Evolutionary conservation across 805 yeast genomes (phyloP).

Genomic region (Lachancea sp.): DNA sequence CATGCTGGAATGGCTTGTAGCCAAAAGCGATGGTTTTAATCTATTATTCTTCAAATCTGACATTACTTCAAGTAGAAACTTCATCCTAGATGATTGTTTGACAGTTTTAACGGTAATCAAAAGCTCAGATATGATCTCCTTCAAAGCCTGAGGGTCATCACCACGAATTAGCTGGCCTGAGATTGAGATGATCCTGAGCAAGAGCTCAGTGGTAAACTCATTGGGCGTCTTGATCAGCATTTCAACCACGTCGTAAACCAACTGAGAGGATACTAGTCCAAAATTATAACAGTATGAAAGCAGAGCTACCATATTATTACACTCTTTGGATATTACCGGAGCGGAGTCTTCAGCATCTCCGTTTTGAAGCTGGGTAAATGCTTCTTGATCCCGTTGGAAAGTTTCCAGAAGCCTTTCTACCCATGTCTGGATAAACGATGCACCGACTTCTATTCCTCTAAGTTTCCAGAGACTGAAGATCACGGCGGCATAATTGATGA

Average conservation of each 20-base stretch:
- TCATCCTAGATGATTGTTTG: constrained; percentile 62
- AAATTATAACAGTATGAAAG: constrained; percentile 72
- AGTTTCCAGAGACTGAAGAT: constrained; percentile 66
- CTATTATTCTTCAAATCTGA: constrained; percentile 83
- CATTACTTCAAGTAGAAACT: constrained; percentile 78
- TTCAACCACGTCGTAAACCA: constrained; percentile 71
- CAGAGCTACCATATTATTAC: constrained; percentile 64
- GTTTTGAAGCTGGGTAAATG: not conserved
- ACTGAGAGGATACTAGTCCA: constrained; percentile 63
- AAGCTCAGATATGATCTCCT: constrained; percentile 54
- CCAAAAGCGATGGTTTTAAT: constrained; percentile 40
- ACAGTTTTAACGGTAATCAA: constrained; percentile 25
- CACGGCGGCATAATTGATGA: constrained; percentile 71
- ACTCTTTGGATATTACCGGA: constrained; percentile 36
- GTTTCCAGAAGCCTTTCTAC: constrained; percentile 60
- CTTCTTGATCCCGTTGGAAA: constrained; percentile 24
- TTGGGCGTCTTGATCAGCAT: constrained; percentile 47
- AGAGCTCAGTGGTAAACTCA: constrained; percentile 70
- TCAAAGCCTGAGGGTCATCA: constrained; percentile 84
- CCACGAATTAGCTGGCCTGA: constrained; percentile 81
- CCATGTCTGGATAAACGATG: constrained; percentile 67
- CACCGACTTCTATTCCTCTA: constrained; percentile 88
- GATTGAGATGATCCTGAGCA: constrained; percentile 63
- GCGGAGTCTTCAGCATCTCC: constrained; percentile 7
- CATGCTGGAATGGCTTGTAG: constrained; percentile 30